Percentiles rank a stretch among this genome's conserved stretches.
Conservation (phyloP, 345 rosid genomes). For the Eutrema japonicum region DNA sequence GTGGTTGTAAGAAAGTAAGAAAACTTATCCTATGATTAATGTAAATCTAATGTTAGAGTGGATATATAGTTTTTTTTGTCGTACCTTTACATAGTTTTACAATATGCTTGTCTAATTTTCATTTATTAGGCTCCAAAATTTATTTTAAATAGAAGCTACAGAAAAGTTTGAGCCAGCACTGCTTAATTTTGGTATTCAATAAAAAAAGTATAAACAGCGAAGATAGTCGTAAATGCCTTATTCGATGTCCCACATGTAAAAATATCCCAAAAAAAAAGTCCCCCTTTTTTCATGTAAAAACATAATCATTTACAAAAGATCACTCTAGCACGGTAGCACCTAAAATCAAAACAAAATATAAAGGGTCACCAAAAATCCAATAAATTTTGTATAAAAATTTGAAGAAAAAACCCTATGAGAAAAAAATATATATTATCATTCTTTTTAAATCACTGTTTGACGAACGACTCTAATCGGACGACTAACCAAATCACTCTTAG, state of each 20-base stretch:
- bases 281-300: too few relatives aligned
- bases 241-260: not conserved
- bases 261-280: too few relatives aligned
- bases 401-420: too few relatives aligned
- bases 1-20: conserved; percentile 28
- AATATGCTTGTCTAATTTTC: not conserved
- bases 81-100: not conserved
- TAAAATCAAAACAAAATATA: too few relatives aligned
- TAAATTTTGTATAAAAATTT: too few relatives aligned
- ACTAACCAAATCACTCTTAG: not conserved
- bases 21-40: not conserved
- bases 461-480: not conserved
- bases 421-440: not conserved
- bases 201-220: not conserved
- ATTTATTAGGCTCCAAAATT: not conserved
- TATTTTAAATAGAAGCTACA: not conserved
- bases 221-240: not conserved
- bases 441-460: not conserved
- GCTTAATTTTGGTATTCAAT: not conserved
- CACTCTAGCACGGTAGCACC: too few relatives aligned
- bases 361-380: too few relatives aligned
- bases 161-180: not conserved
- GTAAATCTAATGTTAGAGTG: too few relatives aligned
- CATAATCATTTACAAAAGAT: too few relatives aligned
- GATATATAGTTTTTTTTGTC: too few relatives aligned